Conservation (phyloP, 345 rosid species). For the Chamaenerion angustifolium region DNA sequence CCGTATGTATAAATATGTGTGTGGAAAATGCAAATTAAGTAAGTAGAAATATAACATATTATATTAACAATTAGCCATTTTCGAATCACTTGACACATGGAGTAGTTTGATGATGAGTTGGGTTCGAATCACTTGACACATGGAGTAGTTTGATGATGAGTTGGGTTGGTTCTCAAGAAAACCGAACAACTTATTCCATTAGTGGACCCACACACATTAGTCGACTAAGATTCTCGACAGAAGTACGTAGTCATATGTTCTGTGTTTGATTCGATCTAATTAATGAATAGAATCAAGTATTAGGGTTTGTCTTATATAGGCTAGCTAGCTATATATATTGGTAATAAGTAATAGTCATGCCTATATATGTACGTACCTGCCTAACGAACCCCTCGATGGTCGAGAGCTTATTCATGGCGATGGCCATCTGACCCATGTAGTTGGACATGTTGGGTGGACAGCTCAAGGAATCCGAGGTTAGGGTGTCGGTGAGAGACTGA, state of each 20-base stretch:
- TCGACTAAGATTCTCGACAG: no score
- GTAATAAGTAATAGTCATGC: no score
- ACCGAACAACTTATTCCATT: no score
- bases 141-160: slow-evolving; percentile 17
- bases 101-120: slow-evolving; percentile 17
- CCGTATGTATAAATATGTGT: no score
- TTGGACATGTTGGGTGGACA: slow-evolving; percentile 70
- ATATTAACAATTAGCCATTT: not conserved
- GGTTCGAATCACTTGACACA: slow-evolving; percentile 12
- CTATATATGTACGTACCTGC: slow-evolving; percentile 83
- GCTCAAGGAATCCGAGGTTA: slow-evolving; percentile 71
- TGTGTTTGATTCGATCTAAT: no score
- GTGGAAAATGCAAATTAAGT: no score
- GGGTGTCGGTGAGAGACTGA: slow-evolving; percentile 74
- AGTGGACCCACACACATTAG: no score
- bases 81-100: slow-evolving; percentile 10
- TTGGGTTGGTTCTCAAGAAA: slow-evolving; percentile 19
- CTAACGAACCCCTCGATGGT: slow-evolving; percentile 74
- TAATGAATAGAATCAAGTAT: no score
- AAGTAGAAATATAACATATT: no score
- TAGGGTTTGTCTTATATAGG: no score
- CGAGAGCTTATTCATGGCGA: slow-evolving; percentile 92
- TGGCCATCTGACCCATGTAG: slow-evolving; percentile 94
- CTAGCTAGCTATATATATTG: no score
- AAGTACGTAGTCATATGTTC: no score